phyloP scores from a whole-genome alignment of 2,329 filamentous ascomycete genomes.

The Aureobasidium sp. region DNA sequence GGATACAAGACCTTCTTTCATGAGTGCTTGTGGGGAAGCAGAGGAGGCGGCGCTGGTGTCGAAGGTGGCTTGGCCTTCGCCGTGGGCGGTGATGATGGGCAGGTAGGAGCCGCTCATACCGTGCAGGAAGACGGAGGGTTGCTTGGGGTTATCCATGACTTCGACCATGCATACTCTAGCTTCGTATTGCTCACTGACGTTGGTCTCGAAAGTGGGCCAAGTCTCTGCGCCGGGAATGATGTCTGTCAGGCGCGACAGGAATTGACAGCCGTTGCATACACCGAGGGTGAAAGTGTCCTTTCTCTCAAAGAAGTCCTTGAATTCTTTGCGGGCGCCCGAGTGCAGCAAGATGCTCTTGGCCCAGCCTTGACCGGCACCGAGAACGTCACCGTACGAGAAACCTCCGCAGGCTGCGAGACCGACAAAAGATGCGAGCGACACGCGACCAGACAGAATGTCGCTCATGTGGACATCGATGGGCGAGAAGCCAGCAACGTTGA shows the following conservation, averaged over 20 bases:
- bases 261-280: constrained; percentile 97
- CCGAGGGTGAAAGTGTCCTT: constrained; percentile 86
- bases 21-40: constrained; percentile 44
- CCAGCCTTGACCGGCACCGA: constrained; percentile 96
- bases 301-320: constrained; percentile 76
- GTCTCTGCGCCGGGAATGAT: constrained; percentile 73
- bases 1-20: constrained; percentile 61
- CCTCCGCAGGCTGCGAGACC: constrained; percentile 93
- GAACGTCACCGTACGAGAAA: constrained; percentile 87
- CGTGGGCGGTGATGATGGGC: constrained; percentile 83
- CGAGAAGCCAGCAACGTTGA: constrained; percentile 83
- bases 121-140: constrained; percentile 75
- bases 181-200: constrained; percentile 83
- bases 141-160: constrained; percentile 52
- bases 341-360: constrained; percentile 88
- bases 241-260: constrained; percentile 73
- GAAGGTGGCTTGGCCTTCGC: constrained; percentile 70
- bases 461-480: constrained; percentile 96
- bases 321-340: constrained; percentile 64
- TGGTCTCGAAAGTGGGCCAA: constrained; percentile 84
- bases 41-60: constrained; percentile 35
- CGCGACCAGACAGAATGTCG: constrained; percentile 69
- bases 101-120: constrained; percentile 77
- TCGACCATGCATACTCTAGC: constrained; percentile 79
- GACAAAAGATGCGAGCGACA: constrained; percentile 72